Percentiles rank a stretch among this genome's conserved stretches.
Conservation (phyloP, 164 flowering plant genomes). For the Litsea cubeba region DNA sequence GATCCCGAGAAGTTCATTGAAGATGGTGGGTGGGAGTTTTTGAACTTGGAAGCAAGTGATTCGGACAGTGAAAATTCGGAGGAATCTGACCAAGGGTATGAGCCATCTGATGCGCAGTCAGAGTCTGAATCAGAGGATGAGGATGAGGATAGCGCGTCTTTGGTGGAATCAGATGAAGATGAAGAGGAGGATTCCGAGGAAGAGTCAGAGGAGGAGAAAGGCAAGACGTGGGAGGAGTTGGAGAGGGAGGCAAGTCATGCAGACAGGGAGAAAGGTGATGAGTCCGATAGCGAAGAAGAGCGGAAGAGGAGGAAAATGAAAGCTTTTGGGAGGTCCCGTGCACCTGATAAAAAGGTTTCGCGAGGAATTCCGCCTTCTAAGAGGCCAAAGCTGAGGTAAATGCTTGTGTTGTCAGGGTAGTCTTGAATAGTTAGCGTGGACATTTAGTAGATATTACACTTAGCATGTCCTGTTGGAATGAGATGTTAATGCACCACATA, state of each 20-base stretch:
- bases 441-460: too few relatives aligned
- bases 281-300: slow-evolving; percentile 80
- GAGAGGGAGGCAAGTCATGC: slow-evolving; percentile 89
- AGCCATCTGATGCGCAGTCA: slow-evolving; percentile 61
- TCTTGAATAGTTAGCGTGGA: too few relatives aligned
- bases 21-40: slow-evolving; percentile 83
- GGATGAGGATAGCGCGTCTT: slow-evolving; percentile 52
- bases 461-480: too few relatives aligned
- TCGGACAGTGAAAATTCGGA: slow-evolving; percentile 60
- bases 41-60: slow-evolving; percentile 74
- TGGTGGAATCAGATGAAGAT: slow-evolving; percentile 82
- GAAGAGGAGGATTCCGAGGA: slow-evolving; percentile 66
- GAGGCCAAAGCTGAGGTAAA: slow-evolving; percentile 43
- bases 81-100: slow-evolving; percentile 75
- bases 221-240: slow-evolving; percentile 87
- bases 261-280: slow-evolving; percentile 63
- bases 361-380: slow-evolving; percentile 31
- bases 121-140: slow-evolving; percentile 71
- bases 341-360: slow-evolving; percentile 22
- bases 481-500: too few relatives aligned
- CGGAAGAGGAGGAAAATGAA: slow-evolving; percentile 63
- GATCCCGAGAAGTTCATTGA: slow-evolving; percentile 69
- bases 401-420: not conserved
- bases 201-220: slow-evolving; percentile 67
- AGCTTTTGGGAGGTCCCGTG: slow-evolving; percentile 59